Evolutionary conservation across 768 basidiomycete genomes (phyloP).

Genomic region (Kwoniella dendrophila): DNA sequence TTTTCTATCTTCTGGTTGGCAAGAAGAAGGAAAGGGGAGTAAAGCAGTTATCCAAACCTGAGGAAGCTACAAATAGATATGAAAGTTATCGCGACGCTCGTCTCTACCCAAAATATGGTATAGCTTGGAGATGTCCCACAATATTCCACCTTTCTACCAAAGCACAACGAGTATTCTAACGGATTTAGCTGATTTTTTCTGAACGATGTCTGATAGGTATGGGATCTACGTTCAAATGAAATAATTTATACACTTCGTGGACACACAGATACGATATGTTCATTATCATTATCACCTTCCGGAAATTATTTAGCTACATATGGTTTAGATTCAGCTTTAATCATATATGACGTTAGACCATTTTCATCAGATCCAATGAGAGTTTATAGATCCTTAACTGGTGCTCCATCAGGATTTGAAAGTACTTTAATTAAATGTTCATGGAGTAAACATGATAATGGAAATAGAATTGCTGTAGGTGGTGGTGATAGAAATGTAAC

Average conservation of each 20-base stretch:
- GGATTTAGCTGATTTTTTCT: too few relatives aligned
- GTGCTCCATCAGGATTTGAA: conserved; percentile 94
- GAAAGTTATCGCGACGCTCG: too few relatives aligned
- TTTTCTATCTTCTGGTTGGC: too few relatives aligned
- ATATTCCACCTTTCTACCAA: too few relatives aligned
- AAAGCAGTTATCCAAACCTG: too few relatives aligned
- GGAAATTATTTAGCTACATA: conserved; percentile 86
- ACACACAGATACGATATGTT: conserved; percentile 93
- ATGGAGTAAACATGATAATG: conserved; percentile 69
- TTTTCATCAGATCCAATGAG: conserved; percentile 84
- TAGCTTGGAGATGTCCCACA: too few relatives aligned
- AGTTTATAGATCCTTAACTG: conserved; percentile 71
- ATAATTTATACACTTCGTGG: conserved; percentile 78
- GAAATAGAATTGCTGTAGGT: conserved; percentile 57
- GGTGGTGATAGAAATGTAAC: conserved; percentile 59
- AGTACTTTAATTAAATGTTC: conserved; percentile 77
- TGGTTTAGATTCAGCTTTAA: conserved; percentile 81
- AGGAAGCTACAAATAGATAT: too few relatives aligned
- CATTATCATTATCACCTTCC: conserved; percentile 86
- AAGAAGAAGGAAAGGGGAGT: too few relatives aligned
- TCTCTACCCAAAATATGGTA: too few relatives aligned
- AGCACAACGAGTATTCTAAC: too few relatives aligned
- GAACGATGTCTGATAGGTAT: conserved; percentile 66
- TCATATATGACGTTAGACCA: conserved; percentile 90
- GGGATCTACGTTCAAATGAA: conserved; percentile 82